A percentile compares a stretch with the other conserved stretches of the same genome.
phyloP scores from a whole-genome alignment of 2,329 filamentous ascomycete species.

The Fusarium sp. region DNA sequence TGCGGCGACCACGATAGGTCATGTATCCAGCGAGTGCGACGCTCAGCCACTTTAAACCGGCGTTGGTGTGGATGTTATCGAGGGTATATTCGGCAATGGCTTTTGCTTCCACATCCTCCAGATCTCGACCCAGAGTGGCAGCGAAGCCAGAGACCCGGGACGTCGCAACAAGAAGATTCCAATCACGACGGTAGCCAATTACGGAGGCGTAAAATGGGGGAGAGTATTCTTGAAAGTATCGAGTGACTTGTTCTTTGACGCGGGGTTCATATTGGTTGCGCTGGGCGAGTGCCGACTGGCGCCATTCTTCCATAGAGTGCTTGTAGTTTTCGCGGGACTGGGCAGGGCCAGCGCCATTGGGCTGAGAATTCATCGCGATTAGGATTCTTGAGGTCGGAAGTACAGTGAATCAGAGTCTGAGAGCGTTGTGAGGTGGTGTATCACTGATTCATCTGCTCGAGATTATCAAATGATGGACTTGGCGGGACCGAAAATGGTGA shows the following conservation, averaged over 20 bases:
- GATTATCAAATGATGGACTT: constrained; percentile 31
- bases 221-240: constrained; percentile 46
- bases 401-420: background rate
- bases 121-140: constrained; percentile 43
- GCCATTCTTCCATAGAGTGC: constrained; percentile 47
- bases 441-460: background rate
- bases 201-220: constrained; percentile 47
- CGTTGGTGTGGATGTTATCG: constrained; percentile 46
- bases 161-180: constrained; percentile 45
- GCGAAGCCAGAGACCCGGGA: constrained; percentile 43
- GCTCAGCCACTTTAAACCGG: constrained; percentile 43
- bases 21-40: constrained; percentile 41
- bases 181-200: constrained; percentile 42
- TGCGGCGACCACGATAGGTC: constrained; percentile 42
- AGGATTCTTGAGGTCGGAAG: background rate
- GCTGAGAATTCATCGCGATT: constrained; percentile 31
- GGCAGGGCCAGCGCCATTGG: constrained; percentile 21
- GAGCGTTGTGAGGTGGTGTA: background rate
- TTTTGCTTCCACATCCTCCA: constrained; percentile 50
- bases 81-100: constrained; percentile 49
- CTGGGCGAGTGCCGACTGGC: constrained; percentile 41
- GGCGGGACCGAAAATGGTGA: constrained; percentile 37
- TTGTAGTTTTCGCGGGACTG: constrained; percentile 40
- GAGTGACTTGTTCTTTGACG: constrained; percentile 46
- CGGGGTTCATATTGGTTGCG: constrained; percentile 45